These are phyloP conservation scores for Podospora anserina DNA, from an alignment of 495 filamentous ascomycete genomes.

Conservation along the genomic window DNA sequence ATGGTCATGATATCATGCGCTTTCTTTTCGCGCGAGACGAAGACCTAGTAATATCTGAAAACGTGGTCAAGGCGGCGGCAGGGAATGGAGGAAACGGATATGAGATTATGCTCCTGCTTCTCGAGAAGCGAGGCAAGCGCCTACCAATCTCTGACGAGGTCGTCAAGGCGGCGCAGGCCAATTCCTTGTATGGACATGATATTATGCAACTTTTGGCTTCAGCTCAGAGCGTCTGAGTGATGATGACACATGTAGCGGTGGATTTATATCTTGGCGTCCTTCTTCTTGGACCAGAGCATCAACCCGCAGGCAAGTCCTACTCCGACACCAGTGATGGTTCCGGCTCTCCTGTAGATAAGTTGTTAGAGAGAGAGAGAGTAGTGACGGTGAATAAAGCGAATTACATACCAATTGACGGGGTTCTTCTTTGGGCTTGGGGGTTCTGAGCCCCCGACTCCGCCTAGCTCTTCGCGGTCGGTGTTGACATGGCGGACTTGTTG, in stretches of 20 bases:
- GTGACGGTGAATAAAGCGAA: background rate
- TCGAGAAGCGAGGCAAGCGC: no score
- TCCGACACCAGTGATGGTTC: slow-evolving; percentile 11
- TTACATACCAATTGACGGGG: slow-evolving; percentile 9
- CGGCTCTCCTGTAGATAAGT: background rate
- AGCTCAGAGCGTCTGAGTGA: no score
- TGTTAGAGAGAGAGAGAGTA: background rate
- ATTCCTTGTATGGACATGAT: no score
- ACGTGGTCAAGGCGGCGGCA: no score
- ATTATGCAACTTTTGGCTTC: no score
- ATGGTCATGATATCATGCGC: no score
- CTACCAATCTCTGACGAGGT: no score
- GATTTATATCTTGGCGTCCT: background rate
- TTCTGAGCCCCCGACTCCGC: slow-evolving; percentile 12
- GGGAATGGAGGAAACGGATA: no score
- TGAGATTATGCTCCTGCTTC: no score
- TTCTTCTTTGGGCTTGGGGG: slow-evolving; percentile 10
- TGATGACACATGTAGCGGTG: background rate
- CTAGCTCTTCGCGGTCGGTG: slow-evolving; percentile 14
- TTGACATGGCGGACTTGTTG: slow-evolving; percentile 14
- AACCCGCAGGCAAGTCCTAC: background rate
- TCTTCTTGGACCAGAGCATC: slow-evolving; percentile 11
- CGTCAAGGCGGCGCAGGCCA: no score
- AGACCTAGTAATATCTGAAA: no score
- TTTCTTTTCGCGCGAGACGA: no score